Conservation (phyloP, 106 monocot genomes). For the Allium fistulosum region DNA sequence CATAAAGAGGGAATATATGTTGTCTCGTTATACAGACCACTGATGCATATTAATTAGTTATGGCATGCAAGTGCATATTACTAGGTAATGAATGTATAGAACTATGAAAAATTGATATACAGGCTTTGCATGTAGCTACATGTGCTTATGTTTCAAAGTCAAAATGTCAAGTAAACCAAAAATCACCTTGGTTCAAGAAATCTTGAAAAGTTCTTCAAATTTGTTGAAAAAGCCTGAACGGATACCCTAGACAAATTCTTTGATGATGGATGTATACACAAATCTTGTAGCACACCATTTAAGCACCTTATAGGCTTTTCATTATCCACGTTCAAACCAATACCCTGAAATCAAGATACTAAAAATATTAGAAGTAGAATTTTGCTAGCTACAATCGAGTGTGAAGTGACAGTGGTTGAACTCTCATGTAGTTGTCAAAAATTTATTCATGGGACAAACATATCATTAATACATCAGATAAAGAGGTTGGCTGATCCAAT, state of each 20-base stretch:
- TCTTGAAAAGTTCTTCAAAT: constrained; percentile 73
- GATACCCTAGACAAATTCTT: constrained; percentile 43
- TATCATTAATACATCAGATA: no score
- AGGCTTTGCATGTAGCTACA: no score
- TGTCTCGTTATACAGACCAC: background rate
- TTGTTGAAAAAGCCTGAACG: constrained; percentile 85
- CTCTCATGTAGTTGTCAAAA: no score
- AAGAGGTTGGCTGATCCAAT: no score
- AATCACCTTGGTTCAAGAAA: constrained; percentile 55
- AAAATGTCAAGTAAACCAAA: background rate
- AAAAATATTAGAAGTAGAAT: background rate
- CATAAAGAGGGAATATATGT: background rate
- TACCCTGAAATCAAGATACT: constrained; percentile 30
- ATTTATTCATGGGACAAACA: no score
- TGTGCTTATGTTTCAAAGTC: no score
- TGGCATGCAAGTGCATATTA: background rate
- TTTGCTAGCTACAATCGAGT: no score
- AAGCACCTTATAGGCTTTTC: constrained; percentile 84
- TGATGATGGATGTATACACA: constrained; percentile 13
- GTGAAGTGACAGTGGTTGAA: no score
- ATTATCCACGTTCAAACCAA: constrained; percentile 90
- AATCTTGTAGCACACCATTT: constrained; percentile 48
- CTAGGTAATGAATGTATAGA: background rate
- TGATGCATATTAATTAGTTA: background rate
- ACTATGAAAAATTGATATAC: background rate